Conservation (phyloP, 805 yeast species). For the Ogataea nonfermentans region DNA sequence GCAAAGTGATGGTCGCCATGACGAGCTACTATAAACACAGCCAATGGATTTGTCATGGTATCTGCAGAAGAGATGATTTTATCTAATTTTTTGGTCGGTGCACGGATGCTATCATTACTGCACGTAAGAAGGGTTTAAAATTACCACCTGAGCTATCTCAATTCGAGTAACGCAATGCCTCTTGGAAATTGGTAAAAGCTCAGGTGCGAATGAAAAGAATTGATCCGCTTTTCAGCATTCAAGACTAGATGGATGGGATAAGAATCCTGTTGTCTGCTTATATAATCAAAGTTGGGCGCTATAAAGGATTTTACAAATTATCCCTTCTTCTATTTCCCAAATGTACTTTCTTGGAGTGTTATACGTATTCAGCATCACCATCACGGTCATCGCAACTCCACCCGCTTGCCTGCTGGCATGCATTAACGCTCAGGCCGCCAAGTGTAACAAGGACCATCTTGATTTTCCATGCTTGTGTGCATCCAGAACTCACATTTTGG, state of each 20-base stretch:
- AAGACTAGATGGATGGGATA: no score
- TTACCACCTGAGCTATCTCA: no score
- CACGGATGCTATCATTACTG: conserved; percentile 3
- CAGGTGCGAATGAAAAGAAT: no score
- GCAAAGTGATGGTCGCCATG: conserved; percentile 55
- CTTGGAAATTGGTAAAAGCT: no score
- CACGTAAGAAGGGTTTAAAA: no score
- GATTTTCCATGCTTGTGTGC: conserved; percentile 40
- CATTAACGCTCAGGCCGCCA: conserved; percentile 17
- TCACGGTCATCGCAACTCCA: conserved; percentile 19
- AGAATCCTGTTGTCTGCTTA: no score
- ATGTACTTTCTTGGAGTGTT: conserved; percentile 6
- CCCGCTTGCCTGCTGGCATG: conserved; percentile 29
- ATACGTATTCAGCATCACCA: not conserved
- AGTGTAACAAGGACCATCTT: conserved; percentile 19
- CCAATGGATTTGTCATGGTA: not conserved
- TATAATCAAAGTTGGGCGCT: conserved; percentile 6
- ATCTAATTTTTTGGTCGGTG: conserved; percentile 2
- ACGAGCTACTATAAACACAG: conserved; percentile 30
- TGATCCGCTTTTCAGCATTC: no score
- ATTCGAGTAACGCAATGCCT: no score
- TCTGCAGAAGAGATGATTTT: not conserved
- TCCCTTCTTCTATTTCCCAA: conserved; percentile 6
- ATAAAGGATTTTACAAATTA: not conserved
- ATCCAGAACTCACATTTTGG: conserved; percentile 25